Conservation (phyloP, 306 rosid species). For the Medicago lupulina region DNA sequence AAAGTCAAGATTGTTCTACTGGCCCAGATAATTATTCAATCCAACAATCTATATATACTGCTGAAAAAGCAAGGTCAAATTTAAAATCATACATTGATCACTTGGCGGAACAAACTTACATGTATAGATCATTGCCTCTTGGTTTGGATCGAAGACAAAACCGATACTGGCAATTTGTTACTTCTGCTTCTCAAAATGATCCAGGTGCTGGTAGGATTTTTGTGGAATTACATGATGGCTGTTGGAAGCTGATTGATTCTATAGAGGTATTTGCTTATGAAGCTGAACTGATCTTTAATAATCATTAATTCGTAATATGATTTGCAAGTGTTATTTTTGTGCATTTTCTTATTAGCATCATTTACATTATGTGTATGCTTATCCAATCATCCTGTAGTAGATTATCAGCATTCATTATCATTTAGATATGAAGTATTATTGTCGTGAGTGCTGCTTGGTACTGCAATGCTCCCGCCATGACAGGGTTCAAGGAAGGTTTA, state of each 20-base stretch:
- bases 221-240: conserved; percentile 69
- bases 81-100: conserved; percentile 69
- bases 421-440: conserved; percentile 24
- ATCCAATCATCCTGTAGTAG: conserved; percentile 26
- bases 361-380: neutral
- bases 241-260: conserved; percentile 80
- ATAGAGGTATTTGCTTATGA: conserved; percentile 62
- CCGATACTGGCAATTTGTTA: conserved; percentile 75
- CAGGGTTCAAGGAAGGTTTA: neutral
- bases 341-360: conserved; percentile 31
- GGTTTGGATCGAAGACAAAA: conserved; percentile 82
- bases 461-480: neutral
- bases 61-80: conserved; percentile 64
- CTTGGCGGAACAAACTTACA: conserved; percentile 71
- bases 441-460: neutral
- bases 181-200: conserved; percentile 71
- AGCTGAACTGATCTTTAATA: conserved; percentile 31
- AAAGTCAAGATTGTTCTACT: conserved; percentile 54
- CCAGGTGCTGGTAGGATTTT: conserved; percentile 88
- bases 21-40: conserved; percentile 49
- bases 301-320: conserved; percentile 14
- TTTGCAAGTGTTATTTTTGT: conserved; percentile 15
- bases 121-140: conserved; percentile 72
- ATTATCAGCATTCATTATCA: neutral
- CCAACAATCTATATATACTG: conserved; percentile 56